Evolutionary conservation across 345 rosid species (phyloP).

Genomic region (Ceriops tagal): DNA sequence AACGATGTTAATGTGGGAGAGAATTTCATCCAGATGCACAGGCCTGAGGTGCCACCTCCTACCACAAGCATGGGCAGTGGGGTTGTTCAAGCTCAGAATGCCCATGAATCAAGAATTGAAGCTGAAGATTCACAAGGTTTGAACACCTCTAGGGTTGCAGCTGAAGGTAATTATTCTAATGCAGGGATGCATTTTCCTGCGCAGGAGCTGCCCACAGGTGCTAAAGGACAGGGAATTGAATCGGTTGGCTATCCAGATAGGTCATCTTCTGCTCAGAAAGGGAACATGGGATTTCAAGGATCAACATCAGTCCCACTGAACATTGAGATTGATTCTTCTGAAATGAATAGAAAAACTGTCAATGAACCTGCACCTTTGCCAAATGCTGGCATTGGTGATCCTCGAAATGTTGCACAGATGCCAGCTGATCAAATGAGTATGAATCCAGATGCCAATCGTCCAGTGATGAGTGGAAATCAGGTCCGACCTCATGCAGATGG

Average conservation of each 20-base stretch:
- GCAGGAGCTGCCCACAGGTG: slow-evolving; percentile 25
- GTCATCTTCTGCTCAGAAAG: slow-evolving; percentile 43
- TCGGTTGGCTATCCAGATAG: slow-evolving; percentile 42
- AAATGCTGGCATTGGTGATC: slow-evolving; percentile 42
- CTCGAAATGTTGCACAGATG: slow-evolving; percentile 49
- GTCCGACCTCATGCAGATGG: neutral
- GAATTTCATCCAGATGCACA: slow-evolving; percentile 69
- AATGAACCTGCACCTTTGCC: slow-evolving; percentile 47
- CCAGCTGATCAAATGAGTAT: slow-evolving; percentile 53
- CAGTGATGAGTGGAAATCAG: slow-evolving; percentile 52
- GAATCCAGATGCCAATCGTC: slow-evolving; percentile 20
- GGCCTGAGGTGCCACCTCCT: slow-evolving; percentile 41
- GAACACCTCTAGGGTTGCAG: slow-evolving; percentile 38
- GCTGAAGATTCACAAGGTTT: slow-evolving; percentile 33
- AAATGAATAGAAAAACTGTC: slow-evolving; percentile 37
- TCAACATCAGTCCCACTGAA: slow-evolving; percentile 39
- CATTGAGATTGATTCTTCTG: slow-evolving; percentile 40
- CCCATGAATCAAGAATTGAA: slow-evolving; percentile 40
- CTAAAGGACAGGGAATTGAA: slow-evolving; percentile 46
- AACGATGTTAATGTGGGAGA: slow-evolving; percentile 83
- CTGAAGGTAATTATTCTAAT: slow-evolving; percentile 46
- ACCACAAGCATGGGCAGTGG: slow-evolving; percentile 34
- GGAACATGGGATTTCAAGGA: slow-evolving; percentile 47
- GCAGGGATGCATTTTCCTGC: slow-evolving; percentile 30
- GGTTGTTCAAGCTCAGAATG: slow-evolving; percentile 31